These are phyloP conservation scores for Salix arbutifolia DNA, from an alignment of 345 rosid genomes.

Conservation along the genomic window DNA sequence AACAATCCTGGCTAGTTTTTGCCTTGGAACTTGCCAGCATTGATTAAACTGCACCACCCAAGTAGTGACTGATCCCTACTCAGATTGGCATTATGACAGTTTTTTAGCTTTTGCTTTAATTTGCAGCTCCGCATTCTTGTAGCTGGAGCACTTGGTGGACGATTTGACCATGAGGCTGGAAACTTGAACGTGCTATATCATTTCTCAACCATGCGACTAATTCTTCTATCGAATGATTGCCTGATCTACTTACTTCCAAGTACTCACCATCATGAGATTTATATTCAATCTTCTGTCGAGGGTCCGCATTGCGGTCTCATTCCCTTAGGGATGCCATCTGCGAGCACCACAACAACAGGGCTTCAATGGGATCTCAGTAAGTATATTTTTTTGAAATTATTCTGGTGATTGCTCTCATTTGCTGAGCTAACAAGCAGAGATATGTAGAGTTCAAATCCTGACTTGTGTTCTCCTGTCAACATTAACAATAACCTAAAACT, in stretches of 20 bases:
- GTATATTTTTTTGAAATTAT: constrained; percentile 17
- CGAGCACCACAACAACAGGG: constrained; percentile 72
- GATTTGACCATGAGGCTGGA: constrained; percentile 94
- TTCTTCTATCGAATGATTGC: constrained; percentile 75
- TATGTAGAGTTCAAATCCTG: not conserved
- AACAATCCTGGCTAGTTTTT: not conserved
- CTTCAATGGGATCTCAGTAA: constrained; percentile 90
- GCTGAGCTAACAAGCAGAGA: not conserved
- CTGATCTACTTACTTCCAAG: constrained; percentile 75
- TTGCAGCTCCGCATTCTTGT: constrained; percentile 82
- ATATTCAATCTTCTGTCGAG: constrained; percentile 49
- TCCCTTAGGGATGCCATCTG: constrained; percentile 72
- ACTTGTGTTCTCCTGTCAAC: not conserved
- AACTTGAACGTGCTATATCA: constrained; percentile 68
- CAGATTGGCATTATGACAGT: not conserved
- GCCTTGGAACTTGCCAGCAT: not conserved
- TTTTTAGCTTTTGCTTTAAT: constrained; percentile 9
- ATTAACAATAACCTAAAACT: too few relatives aligned
- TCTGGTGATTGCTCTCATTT: not conserved
- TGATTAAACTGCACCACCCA: not conserved
- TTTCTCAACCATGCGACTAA: constrained; percentile 49
- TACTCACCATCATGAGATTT: constrained; percentile 59
- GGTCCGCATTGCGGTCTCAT: constrained; percentile 95
- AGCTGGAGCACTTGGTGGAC: constrained; percentile 93
- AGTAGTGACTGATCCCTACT: not conserved